Percentiles rank a stretch among this genome's conserved stretches.
phyloP scores from a whole-genome alignment of 805 yeast genomes.

The Wickerhamomyces pijperi region DNA sequence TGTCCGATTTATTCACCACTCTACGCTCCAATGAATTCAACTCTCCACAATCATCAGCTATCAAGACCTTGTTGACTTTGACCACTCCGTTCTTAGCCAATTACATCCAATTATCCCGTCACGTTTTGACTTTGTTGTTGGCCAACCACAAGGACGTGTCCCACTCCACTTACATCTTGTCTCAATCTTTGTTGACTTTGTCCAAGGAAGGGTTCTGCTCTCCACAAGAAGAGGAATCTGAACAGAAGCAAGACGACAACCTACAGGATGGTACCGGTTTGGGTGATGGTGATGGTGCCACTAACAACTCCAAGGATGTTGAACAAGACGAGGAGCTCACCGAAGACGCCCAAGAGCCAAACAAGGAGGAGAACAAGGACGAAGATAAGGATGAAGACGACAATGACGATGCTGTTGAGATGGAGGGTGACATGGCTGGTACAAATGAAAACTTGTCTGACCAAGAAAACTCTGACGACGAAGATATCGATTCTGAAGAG shows the following conservation, averaged over 20 bases:
- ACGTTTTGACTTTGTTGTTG: slow-evolving; percentile 33
- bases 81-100: slow-evolving; percentile 53
- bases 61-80: slow-evolving; percentile 40
- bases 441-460: slow-evolving; percentile 70
- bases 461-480: slow-evolving; percentile 47
- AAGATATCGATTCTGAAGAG: slow-evolving; percentile 48
- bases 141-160: slow-evolving; percentile 41
- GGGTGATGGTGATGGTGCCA: slow-evolving; percentile 89
- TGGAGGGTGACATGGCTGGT: slow-evolving; percentile 97
- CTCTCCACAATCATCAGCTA: slow-evolving; percentile 23
- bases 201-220: slow-evolving; percentile 85
- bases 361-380: slow-evolving; percentile 54
- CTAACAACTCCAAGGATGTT: slow-evolving; percentile 69
- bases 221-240: slow-evolving; percentile 61
- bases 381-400: slow-evolving; percentile 57
- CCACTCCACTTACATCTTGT: slow-evolving; percentile 50
- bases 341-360: slow-evolving; percentile 58
- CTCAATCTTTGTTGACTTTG: slow-evolving; percentile 43
- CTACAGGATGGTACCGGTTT: slow-evolving; percentile 81
- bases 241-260: slow-evolving; percentile 52
- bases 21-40: no score
- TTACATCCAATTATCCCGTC: slow-evolving; percentile 38
- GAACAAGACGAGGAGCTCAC: slow-evolving; percentile 86
- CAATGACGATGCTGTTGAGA: slow-evolving; percentile 82
- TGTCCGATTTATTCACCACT: slow-evolving; percentile 23